These are phyloP conservation scores for Trichoderma sp. DNA, from an alignment of 2,329 filamentous ascomycete genomes.

Conservation along the genomic window DNA sequence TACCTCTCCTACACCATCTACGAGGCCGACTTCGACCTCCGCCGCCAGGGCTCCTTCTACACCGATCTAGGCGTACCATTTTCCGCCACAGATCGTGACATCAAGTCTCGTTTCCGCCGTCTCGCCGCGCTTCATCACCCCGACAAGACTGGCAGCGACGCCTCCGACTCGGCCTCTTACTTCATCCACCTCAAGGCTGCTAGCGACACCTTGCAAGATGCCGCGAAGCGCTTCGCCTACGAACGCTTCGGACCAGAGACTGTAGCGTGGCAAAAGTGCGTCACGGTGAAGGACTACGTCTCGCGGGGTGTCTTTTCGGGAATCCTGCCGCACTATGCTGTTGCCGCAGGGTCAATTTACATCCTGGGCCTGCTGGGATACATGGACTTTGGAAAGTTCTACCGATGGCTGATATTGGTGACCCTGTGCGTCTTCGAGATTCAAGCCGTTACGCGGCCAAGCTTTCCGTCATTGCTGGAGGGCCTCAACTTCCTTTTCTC, in stretches of 20 bases:
- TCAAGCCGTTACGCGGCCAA: conserved; percentile 54
- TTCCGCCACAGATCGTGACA: conserved; percentile 66
- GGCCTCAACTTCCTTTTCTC: conserved; percentile 46
- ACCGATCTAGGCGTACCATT: conserved; percentile 68
- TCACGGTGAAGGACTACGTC: conserved; percentile 71
- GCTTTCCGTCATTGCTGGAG: conserved; percentile 46
- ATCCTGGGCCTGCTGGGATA: conserved; percentile 64
- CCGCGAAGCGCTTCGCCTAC: conserved; percentile 79
- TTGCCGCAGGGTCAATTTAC: conserved; percentile 58
- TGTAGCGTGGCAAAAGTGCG: conserved; percentile 62
- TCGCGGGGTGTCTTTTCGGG: conserved; percentile 59
- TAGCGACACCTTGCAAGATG: conserved; percentile 76
- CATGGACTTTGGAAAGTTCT: conserved; percentile 64
- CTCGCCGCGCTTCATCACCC: conserved; percentile 73
- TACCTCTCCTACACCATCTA: conserved; percentile 93
- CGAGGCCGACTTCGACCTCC: conserved; percentile 82
- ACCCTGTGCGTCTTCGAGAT: conserved; percentile 57
- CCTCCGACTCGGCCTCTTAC: conserved; percentile 40
- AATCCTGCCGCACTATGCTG: conserved; percentile 60
- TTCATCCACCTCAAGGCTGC: conserved; percentile 84
- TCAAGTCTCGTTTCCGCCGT: conserved; percentile 83
- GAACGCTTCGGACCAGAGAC: conserved; percentile 81
- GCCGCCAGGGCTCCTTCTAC: conserved; percentile 73
- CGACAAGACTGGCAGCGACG: conserved; percentile 64
- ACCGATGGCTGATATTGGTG: conserved; percentile 60